Conservation (phyloP, 1,284 basidiomycete species). For the Singerocomus rubriflavus region DNA sequence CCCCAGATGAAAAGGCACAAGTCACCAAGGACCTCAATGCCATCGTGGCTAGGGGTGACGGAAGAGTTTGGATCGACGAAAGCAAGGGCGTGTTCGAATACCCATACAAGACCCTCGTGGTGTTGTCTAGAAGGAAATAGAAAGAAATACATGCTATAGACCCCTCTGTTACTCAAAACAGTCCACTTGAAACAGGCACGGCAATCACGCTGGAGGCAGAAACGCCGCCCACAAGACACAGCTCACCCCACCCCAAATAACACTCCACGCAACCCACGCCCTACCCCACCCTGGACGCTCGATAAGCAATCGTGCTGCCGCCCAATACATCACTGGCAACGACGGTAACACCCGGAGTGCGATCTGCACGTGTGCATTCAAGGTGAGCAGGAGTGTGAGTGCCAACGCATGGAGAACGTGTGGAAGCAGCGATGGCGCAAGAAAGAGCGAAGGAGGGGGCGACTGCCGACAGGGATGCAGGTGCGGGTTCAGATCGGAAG, state of each 20-base stretch:
- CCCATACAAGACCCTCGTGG: conserved; percentile 50
- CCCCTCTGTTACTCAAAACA: too few relatives aligned
- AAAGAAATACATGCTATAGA: not conserved
- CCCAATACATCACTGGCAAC: conserved; percentile 86
- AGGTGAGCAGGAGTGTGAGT: conserved; percentile 62
- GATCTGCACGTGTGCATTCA: conserved; percentile 90
- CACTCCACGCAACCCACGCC: conserved; percentile 69
- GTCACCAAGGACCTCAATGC: conserved; percentile 47
- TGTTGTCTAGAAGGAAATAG: conserved; percentile 40
- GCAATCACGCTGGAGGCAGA: conserved; percentile 85
- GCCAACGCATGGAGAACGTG: conserved; percentile 69
- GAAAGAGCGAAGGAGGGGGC: conserved; percentile 28
- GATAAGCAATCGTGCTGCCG: conserved; percentile 62
- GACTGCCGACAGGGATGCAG: too few relatives aligned
- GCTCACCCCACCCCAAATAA: conserved; percentile 72
- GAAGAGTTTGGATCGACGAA: conserved; percentile 46
- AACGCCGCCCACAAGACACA: conserved; percentile 84
- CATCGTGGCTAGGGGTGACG: conserved; percentile 48
- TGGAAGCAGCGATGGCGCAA: conserved; percentile 44
- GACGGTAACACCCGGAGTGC: conserved; percentile 77
- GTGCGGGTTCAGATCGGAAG: too few relatives aligned
- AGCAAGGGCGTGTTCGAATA: conserved; percentile 49
- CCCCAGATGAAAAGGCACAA: conserved; percentile 49
- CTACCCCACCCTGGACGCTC: conserved; percentile 44
- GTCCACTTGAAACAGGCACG: too few relatives aligned